phyloP scores from a whole-genome alignment of 352 stramenopile genomes.

The Phytopythium cucurbitacearum region DNA sequence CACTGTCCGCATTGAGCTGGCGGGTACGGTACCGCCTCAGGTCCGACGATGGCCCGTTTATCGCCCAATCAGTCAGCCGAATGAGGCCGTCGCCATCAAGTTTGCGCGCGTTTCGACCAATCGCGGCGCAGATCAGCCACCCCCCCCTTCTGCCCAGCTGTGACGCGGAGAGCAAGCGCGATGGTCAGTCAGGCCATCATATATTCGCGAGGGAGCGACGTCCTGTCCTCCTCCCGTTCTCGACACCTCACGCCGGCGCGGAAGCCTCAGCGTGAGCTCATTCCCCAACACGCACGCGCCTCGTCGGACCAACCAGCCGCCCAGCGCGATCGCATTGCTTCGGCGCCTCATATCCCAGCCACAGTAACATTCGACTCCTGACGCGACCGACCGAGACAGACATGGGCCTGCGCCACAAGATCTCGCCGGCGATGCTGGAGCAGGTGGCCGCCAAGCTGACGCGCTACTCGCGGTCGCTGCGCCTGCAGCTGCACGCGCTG shows the following conservation, averaged over 20 bases:
- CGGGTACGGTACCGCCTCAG: no score
- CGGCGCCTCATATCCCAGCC: no score
- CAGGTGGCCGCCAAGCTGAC: constrained; percentile 44
- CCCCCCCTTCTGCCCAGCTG: neutral
- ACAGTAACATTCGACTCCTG: no score
- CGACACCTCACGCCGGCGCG: no score
- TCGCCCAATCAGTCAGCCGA: constrained; percentile 3
- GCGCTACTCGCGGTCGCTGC: constrained; percentile 33
- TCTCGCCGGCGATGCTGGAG: constrained; percentile 29
- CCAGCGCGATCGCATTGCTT: no score
- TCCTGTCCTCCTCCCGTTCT: no score
- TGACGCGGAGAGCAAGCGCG: no score
- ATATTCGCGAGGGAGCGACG: neutral
- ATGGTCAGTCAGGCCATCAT: neutral
- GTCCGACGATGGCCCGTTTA: neutral
- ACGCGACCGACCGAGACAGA: neutral
- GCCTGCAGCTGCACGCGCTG: constrained; percentile 32
- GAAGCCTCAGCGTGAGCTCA: no score
- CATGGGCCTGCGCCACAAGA: constrained; percentile 1
- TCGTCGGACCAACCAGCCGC: no score
- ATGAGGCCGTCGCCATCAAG: neutral
- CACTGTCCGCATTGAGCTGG: no score
- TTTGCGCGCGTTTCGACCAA: constrained; percentile 1
- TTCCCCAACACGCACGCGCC: no score
- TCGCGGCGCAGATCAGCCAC: neutral